Base-by-base conservation (phyloP, 208 protist genomes). In the Crithidia sp. region DNA sequence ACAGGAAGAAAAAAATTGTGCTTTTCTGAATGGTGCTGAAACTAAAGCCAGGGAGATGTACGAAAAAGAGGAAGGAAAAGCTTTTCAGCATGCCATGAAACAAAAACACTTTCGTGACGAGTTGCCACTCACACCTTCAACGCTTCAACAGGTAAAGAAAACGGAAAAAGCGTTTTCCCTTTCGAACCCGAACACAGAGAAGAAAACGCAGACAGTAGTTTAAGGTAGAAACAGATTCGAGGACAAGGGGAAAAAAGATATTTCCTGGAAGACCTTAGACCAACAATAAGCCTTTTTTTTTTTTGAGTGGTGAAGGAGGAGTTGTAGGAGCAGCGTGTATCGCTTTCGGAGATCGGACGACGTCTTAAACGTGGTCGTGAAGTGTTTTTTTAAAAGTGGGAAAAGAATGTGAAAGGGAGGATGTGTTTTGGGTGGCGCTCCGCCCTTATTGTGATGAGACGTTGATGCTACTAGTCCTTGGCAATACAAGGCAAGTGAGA, bases 201-300 rank as follows among this genome's bases (percentile, higher is more conserved):
- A 43, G 17, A 61, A 41, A 57, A 58, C n/a, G 40, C 52, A 55
- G 16, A 44, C 61, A 17, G 61, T 55, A 55, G 49, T 40, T 54
- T 28, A 13, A 55, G 14, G 12, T 10, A 28, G 28, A 28, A 28
- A 28, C 28, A 58, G 52, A 17, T 59, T 43, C 3, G 19, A 47
- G 7, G 39, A n/a, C 4, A 49, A 47, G n/a, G 36, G 40, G 36
- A 47, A 58, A 58, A 41, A 58, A 59, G 17, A 59, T 12, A 40
- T 7, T 71, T 65, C 57, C 67, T 71, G 49, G 67, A 71, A 66
- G 58, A 71, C 64, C 0, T 68, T 60, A 71, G 41, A 81, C 45
- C 62, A 16, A 75, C 54, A 57, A 37, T 9, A 66, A 4, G 10
- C 19, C 43, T n/a, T 50, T 40, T 37, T 9, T 40, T 68, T 14